phyloP scores from a whole-genome alignment of 1,284 basidiomycete species.

The Trichosporon asahii region DNA sequence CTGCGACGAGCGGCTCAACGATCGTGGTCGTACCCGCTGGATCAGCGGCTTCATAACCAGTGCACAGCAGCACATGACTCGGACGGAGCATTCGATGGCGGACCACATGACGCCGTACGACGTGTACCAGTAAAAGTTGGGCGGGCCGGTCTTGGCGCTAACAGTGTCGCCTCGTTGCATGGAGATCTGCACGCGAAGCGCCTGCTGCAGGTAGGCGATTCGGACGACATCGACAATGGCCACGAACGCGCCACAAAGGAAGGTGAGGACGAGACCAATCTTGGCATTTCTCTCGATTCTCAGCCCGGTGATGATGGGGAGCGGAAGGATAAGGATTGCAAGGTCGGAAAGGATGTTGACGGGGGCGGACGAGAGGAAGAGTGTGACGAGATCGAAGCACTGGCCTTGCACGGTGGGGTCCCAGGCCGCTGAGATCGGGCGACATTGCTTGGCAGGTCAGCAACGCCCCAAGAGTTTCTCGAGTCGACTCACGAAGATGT shows the following conservation, averaged over 20 bases:
- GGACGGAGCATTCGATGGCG: slow-evolving; percentile 46
- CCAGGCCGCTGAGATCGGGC: slow-evolving; percentile 43
- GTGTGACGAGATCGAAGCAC: slow-evolving; percentile 45
- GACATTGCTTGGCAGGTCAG: slow-evolving; percentile 34
- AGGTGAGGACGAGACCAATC: slow-evolving; percentile 47
- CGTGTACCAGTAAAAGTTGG: slow-evolving; percentile 43
- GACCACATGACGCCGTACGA: slow-evolving; percentile 49
- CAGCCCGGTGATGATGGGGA: slow-evolving; percentile 48
- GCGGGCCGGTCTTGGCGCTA: slow-evolving; percentile 21
- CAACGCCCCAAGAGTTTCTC: too few relatives aligned
- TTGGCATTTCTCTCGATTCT: slow-evolving; percentile 49
- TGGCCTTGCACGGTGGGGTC: slow-evolving; percentile 21
- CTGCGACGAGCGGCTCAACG: neutral
- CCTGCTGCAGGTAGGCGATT: slow-evolving; percentile 46
- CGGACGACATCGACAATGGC: slow-evolving; percentile 49
- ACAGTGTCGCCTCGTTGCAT: slow-evolving; percentile 14
- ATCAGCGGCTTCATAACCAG: slow-evolving; percentile 50
- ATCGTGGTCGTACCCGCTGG: slow-evolving; percentile 27
- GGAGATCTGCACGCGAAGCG: slow-evolving; percentile 32
- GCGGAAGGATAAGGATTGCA: slow-evolving; percentile 48
- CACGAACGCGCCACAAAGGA: slow-evolving; percentile 48
- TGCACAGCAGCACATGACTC: slow-evolving; percentile 46
- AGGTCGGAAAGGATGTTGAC: slow-evolving; percentile 51
- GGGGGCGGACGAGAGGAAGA: slow-evolving; percentile 48
- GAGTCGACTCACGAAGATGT: slow-evolving; percentile 36